Base-by-base conservation (phyloP, 2,329 filamentous ascomycete genomes). In the Pseudopyricularia javanii region DNA sequence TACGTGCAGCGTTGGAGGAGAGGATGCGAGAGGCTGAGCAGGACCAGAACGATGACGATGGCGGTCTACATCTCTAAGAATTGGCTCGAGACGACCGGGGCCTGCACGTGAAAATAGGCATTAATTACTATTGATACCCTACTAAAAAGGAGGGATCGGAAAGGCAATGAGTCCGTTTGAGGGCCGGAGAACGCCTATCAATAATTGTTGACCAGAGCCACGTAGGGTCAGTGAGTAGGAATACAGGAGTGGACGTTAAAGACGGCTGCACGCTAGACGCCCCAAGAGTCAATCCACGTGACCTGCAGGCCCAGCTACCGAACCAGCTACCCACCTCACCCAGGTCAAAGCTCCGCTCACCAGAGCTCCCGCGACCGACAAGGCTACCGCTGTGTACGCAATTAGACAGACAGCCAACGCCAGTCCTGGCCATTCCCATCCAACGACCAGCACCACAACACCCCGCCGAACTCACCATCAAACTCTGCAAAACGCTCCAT, bases 11-110 rank as follows among this genome's bases (percentile, higher is more conserved):
- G 50, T 61, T 85, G 55, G 74, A 79, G 59, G 76, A 75, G 58
- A 75, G 75, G 51, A 70, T 85, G 66, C 69, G 71, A 48, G 60
- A 67, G 7, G 65, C 66, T 4, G 71, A 72, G 2, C 71, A 71
- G 7, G 71, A 71, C 8, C 71, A 71, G 24, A 71, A 74, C 7
- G 70, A 72, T 12, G 74, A 70, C 7, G 75, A 81, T 4, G 77
- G 74, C 20, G 82, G 83, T 1, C 71, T 86, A 70, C 80, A 86
- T 67, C 65, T 86, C 47, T 86, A 43, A 26, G 22, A 30, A 30
- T 4, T 4, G 28, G 28, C 28, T 30, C 9, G 28, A 30, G 5
- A 30, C 28, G 28, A 9, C 28, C 28, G 28, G 28, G 28, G 28
- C 9, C 4, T 4, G 28, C 28, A 30, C 28, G 12, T 24, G 40